phyloP scores from a whole-genome alignment of 2,329 filamentous ascomycete species.

The Verticillium nonalfalfae region DNA sequence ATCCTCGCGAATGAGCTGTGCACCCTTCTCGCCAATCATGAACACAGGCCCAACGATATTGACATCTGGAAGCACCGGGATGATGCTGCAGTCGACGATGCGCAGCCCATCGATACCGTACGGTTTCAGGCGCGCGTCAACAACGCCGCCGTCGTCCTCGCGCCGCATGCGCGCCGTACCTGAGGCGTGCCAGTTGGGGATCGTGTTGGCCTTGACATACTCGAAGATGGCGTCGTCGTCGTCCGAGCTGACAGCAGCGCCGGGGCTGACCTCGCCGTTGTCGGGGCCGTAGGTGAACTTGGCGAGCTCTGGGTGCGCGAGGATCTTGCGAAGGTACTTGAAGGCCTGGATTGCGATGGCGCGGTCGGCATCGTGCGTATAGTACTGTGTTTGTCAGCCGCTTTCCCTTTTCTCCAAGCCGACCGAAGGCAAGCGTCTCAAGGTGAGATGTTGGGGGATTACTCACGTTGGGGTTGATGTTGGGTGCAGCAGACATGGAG shows the following conservation, averaged over 20 bases:
- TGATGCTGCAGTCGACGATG: conserved; percentile 38
- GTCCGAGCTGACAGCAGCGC: conserved; percentile 12
- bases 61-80: conserved; percentile 33
- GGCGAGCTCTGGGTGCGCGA: conserved; percentile 16
- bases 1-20: conserved; percentile 21
- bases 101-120: conserved; percentile 49
- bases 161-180: conserved; percentile 47
- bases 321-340: conserved; percentile 22
- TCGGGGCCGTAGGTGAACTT: conserved; percentile 15
- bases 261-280: conserved; percentile 17
- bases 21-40: conserved; percentile 24
- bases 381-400: conserved; percentile 13
- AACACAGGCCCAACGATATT: conserved; percentile 17
- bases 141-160: conserved; percentile 12
- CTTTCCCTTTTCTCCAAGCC: background rate
- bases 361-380: conserved; percentile 18
- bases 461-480: conserved; percentile 17
- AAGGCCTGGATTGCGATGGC: conserved; percentile 23
- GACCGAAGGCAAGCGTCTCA: too few relatives aligned
- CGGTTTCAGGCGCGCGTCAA: conserved; percentile 29
- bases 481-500: conserved; percentile 15
- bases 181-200: conserved; percentile 32
- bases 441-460: too few relatives aligned
- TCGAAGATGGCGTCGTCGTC: conserved; percentile 19
- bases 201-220: conserved; percentile 19